phyloP scores from a whole-genome alignment of 2,329 filamentous ascomycete genomes.

The Fusarium neocosmosporiellum region DNA sequence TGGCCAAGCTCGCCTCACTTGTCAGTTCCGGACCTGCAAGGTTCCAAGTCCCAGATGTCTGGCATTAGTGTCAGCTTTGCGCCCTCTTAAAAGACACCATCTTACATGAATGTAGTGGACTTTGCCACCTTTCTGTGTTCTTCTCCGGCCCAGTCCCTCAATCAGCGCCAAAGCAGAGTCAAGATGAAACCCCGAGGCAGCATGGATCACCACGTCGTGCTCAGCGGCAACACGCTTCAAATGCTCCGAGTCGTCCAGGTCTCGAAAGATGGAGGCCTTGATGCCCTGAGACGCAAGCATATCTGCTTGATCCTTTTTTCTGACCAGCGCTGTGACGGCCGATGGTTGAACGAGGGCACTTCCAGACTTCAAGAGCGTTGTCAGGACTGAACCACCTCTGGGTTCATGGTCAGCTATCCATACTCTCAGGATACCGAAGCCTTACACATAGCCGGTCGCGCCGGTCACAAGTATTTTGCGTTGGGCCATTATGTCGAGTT shows the following conservation, averaged over 20 bases:
- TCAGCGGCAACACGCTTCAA: not conserved
- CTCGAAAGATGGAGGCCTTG: not conserved
- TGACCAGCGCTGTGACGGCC: constrained; percentile 8
- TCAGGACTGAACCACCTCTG: constrained; percentile 20
- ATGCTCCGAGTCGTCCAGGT: not conserved
- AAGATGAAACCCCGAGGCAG: not conserved
- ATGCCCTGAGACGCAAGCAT: not conserved
- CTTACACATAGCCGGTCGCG: constrained; percentile 20
- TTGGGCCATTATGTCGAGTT: not conserved
- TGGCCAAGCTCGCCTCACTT: too few relatives aligned
- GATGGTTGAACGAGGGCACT: not conserved
- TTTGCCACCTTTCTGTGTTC: not conserved
- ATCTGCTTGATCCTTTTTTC: constrained; percentile 6
- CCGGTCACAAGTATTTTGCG: constrained; percentile 10
- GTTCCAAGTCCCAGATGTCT: constrained; percentile 1
- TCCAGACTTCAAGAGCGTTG: constrained; percentile 7
- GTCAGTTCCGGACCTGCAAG: not conserved
- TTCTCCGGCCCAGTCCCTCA: not conserved
- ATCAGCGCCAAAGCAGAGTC: not conserved
- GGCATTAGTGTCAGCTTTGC: not conserved
- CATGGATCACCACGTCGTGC: not conserved
- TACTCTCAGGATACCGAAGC: not conserved
- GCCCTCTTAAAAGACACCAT: not conserved
- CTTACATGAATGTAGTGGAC: not conserved
- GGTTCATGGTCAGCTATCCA: not conserved